A percentile compares a stretch with the other conserved stretches of the same genome.
Conservation (phyloP, 73 alveolate species). For the Blepharisma stoltei region DNA sequence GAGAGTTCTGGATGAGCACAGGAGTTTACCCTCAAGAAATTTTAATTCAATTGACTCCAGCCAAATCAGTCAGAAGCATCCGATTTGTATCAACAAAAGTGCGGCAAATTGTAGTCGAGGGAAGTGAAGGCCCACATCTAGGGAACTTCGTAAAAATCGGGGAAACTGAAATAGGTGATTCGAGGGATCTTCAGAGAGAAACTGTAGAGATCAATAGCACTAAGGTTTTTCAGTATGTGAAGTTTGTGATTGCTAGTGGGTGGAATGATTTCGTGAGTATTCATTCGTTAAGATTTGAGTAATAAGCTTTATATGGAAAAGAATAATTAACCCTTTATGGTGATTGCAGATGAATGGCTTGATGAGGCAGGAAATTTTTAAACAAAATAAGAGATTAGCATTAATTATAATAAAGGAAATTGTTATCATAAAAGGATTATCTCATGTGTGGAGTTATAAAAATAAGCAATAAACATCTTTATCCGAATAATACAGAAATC, state of each 20-base stretch:
- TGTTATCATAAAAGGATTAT: too few species aligned
- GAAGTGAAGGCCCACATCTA: constrained; percentile 21
- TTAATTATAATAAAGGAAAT: too few species aligned
- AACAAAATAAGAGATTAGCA: too few species aligned
- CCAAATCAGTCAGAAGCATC: not conserved
- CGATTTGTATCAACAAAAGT: constrained; percentile 4
- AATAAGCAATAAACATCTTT: too few species aligned
- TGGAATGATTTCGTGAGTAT: constrained; percentile 27
- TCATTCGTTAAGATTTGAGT: constrained; percentile 13
- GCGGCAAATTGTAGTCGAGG: constrained; percentile 23
- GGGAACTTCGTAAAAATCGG: constrained; percentile 25
- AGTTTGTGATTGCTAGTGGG: constrained; percentile 11
- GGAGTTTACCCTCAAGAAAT: constrained; percentile 36
- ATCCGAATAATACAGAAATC: too few species aligned
- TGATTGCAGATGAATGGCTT: too few species aligned
- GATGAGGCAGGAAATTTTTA: too few species aligned
- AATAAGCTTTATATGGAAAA: not conserved
- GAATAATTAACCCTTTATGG: too few species aligned
- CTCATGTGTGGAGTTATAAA: too few species aligned
- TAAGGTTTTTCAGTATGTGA: not conserved
- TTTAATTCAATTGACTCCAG: not conserved
- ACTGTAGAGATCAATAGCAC: constrained; percentile 19
- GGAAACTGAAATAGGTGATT: constrained; percentile 19
- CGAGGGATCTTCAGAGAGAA: constrained; percentile 16
- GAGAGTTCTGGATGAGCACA: constrained; percentile 32